phyloP scores from a whole-genome alignment of 441 rosid genomes.

The Arabidopsis hybrid region DNA sequence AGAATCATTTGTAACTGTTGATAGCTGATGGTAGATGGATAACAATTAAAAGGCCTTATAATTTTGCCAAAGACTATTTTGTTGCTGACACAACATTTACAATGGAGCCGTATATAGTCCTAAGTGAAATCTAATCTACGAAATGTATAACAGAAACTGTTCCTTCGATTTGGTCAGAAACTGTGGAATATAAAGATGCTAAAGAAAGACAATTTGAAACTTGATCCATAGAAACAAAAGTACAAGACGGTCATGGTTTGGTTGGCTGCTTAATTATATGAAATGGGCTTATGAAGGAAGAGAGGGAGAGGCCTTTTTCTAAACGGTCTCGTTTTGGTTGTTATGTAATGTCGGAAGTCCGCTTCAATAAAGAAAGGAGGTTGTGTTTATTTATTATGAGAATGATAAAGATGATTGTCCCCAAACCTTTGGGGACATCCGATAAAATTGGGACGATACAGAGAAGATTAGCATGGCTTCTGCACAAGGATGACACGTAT shows the following conservation, averaged over 20 bases:
- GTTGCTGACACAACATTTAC: not conserved
- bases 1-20: slow-evolving; percentile 15
- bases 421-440: too few relatives aligned
- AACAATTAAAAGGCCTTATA: not conserved
- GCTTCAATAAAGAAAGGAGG: too few relatives aligned
- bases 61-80: not conserved
- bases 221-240: slow-evolving; percentile 3
- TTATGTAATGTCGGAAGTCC: too few relatives aligned
- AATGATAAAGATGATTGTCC: too few relatives aligned
- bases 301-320: too few relatives aligned
- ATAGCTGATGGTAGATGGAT: not conserved
- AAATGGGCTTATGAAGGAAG: too few relatives aligned
- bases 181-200: slow-evolving; percentile 23
- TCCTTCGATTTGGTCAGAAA: slow-evolving; percentile 25
- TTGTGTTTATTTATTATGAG: too few relatives aligned
- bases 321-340: too few relatives aligned
- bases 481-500: too few relatives aligned
- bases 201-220: slow-evolving; percentile 9
- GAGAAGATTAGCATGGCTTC: too few relatives aligned
- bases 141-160: not conserved
- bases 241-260: slow-evolving; percentile 10
- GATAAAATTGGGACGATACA: too few relatives aligned
- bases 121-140: not conserved
- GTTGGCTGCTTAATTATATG: too few relatives aligned
- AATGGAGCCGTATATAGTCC: not conserved